Evolutionary conservation across 441 rosid species (phyloP), one percentile per base, ranked within the genome.

Genomic region (Hura crepitans): DNA sequence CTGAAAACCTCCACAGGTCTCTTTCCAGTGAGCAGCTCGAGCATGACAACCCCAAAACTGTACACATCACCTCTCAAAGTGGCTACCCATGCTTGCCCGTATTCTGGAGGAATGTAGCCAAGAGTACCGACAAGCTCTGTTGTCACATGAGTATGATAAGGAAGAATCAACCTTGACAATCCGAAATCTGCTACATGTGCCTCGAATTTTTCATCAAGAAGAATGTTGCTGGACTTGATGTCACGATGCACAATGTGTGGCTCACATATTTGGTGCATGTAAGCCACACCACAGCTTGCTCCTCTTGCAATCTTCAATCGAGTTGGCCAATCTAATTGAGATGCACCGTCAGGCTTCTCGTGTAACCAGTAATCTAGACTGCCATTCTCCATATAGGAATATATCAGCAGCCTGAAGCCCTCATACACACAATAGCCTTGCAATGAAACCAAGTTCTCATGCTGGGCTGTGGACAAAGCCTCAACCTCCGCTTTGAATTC

Each of bases 141-240:
- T 50, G 84, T 81, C 28, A 83, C 84, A 62, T 84, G 87, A 46
- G 82, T 84, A 31, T 80, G 77, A 4, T 81, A 78, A 18, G 82
- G 80, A 55, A 81, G 85, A 27, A 87, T 71, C 72, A 86, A 67
- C 76, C 87, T 72, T 0, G 85, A 81, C 66, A 84, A 73, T 46
- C 94, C 91, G 23, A 92, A 89, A 84, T 92, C 96, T 17, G 93
- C 93, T 11, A 89, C 86, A 63, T 87, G 83, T 45, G 94, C 92
- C 0, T 82, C 83, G 76, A 85, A 87, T 46, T 86, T 83, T 11
- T 83, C 81, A 69, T 91, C 93, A 54, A 91, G 77, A 70, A 89
- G 84, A 67, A 89, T 89, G 77, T 88, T 89, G 9, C 89, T 85
- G 22, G 91, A 84, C 73, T 89, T 92, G 53, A 89, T 85, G 70